phyloP scores from a whole-genome alignment of 352 stramenopile genomes.

The Phytophthora kernoviae region DNA sequence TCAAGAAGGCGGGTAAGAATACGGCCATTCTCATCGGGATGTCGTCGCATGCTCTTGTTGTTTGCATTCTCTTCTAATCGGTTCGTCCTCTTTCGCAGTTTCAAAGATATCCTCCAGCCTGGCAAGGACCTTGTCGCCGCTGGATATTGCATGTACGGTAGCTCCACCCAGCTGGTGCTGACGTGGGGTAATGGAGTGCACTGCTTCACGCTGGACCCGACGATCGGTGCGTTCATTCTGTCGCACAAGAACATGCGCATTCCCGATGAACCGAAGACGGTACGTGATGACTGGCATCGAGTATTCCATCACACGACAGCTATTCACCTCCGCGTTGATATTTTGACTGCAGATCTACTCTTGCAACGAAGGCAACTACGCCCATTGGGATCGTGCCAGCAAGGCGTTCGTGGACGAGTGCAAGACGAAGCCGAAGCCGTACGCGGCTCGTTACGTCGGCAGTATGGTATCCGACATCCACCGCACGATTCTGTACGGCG shows the following conservation, averaged over 20 bases:
- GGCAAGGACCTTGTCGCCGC: slow-evolving; percentile 94
- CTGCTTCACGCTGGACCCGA: slow-evolving; percentile 98
- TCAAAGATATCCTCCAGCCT: slow-evolving; percentile 92
- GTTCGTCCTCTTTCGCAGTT: slow-evolving; percentile 47
- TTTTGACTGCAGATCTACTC: slow-evolving; percentile 88
- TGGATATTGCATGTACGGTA: slow-evolving; percentile 98
- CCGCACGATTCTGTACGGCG: slow-evolving; percentile 97
- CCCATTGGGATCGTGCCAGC: slow-evolving; percentile 93
- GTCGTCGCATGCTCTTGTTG: not conserved
- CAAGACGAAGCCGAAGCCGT: slow-evolving; percentile 80
- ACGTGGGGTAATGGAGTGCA: slow-evolving; percentile 94
- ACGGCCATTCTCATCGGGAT: no score
- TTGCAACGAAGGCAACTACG: slow-evolving; percentile 98
- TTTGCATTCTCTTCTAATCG: no score
- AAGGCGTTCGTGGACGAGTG: slow-evolving; percentile 84
- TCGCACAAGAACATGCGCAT: slow-evolving; percentile 95
- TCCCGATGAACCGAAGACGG: slow-evolving; percentile 88
- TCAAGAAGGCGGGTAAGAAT: slow-evolving; percentile 40
- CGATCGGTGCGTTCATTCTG: slow-evolving; percentile 98
- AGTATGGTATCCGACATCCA: slow-evolving; percentile 99
- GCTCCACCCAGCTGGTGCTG: slow-evolving; percentile 96
- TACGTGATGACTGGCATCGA: slow-evolving; percentile 19
- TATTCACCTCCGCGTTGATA: slow-evolving; percentile 2
- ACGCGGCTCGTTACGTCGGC: slow-evolving; percentile 96
- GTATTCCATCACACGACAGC: not conserved